Percentiles rank a stretch among this genome's conserved stretches.
Evolutionary conservation across 2,329 filamentous ascomycete species (phyloP).

Genomic region (Camptophora hylomeconis): DNA sequence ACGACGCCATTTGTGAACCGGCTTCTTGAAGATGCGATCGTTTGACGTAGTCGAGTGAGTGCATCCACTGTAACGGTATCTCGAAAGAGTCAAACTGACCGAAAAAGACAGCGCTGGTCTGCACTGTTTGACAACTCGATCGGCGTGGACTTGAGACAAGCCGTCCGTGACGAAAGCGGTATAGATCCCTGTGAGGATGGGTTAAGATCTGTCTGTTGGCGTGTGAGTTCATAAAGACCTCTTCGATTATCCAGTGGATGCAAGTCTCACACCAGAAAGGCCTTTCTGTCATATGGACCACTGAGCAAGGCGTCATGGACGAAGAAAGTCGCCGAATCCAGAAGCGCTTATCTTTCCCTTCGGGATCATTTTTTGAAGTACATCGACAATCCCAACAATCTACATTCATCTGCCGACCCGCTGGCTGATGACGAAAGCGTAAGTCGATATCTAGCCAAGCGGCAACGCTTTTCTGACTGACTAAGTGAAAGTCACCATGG

Average conservation of each 20-base stretch:
- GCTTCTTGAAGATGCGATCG: too few species aligned
- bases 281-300: conserved; percentile 66
- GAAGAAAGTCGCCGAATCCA: conserved; percentile 51
- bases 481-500: conserved; percentile 70
- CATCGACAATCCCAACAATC: conserved; percentile 70
- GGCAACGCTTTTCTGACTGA: conserved; percentile 23
- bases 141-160: conserved; percentile 49
- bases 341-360: conserved; percentile 60
- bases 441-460: conserved; percentile 22
- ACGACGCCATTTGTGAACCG: too few species aligned
- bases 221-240: conserved; percentile 40
- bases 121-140: conserved; percentile 45
- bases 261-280: conserved; percentile 20
- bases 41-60: too few species aligned
- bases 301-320: conserved; percentile 56
- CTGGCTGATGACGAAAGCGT: conserved; percentile 68
- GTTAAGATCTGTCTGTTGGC: conserved; percentile 83
- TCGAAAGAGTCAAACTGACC: too few species aligned
- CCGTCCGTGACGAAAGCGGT: conserved; percentile 47
- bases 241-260: conserved; percentile 1
- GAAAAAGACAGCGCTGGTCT: conserved; percentile 60
- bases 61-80: too few species aligned
- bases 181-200: conserved; percentile 56
- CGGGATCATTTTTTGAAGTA: conserved; percentile 65
- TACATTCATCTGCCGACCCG: conserved; percentile 65